Evolutionary conservation across 1,284 basidiomycete species (phyloP), one percentile per base, ranked within the genome.

Genomic region (Microbotryum scabiosae): DNA sequence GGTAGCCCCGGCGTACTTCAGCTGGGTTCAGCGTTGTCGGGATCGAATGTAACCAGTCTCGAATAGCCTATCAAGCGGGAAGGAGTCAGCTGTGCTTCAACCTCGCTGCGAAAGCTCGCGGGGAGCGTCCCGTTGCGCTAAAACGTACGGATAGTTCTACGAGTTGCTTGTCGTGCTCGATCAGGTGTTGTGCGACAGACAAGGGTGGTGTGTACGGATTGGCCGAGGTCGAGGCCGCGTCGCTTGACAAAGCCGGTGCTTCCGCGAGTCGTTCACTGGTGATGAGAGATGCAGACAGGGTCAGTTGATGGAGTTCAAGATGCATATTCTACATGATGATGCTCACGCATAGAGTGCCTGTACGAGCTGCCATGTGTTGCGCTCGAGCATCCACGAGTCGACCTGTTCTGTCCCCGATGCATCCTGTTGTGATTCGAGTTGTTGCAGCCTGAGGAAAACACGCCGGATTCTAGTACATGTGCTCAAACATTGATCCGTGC

Each of bases 131-230:
- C 16, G 12, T 41, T 41, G 36, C 36, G 36, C 2, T 41, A 3
- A 5, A 18, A 56, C 68, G 47, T 6, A 86, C 82, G 47, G 87
- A 79, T 51, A 90, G 85, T 63, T 89, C 81, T 16, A 81, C 65
- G 58, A 91, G 77, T 26, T 83, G 75, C 18, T 82, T 80, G 0
- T 82, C 84, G 16, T 80, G 75, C 49, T 78, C 72, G 78, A 90
- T 81, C 54, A 87, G 81, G 3, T 83, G 80, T 70, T 87, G 83
- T 0, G 85, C 85, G 47, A 91, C 80, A 0, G 82, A 82, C 18
- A 83, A 79, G 0, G 85, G 84, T 1, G 89, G 87, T 0, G 84
- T 86, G 74, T 88, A 90, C 0, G 86, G 85, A 70, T 90, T 90
- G 69, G 82, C 76, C 0, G 76, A 68, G 44, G 62, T 62, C 18